These are phyloP conservation scores for Fraxinus xanthoxyloides DNA, from an alignment of 305 asterid species.

Conservation along the genomic window DNA sequence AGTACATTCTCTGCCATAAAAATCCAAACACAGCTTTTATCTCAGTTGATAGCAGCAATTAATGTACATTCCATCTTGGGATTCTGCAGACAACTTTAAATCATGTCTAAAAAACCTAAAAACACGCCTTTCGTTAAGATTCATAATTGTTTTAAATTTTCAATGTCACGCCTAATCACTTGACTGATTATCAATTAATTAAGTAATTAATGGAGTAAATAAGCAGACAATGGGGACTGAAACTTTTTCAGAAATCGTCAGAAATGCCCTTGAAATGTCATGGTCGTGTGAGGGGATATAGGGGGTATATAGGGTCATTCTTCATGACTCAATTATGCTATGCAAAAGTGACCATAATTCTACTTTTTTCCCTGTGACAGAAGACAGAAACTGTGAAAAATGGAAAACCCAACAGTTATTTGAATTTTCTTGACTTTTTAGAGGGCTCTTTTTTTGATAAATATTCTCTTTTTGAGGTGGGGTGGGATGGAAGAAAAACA, in stretches of 20 bases:
- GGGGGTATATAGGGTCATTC: conserved; percentile 45
- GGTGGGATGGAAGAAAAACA: neutral
- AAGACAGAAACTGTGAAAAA: neutral
- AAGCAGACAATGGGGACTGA: conserved; percentile 22
- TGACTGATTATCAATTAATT: conserved; percentile 33
- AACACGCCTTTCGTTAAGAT: conserved; percentile 34
- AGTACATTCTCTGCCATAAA: conserved; percentile 26
- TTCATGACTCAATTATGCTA: conserved; percentile 21
- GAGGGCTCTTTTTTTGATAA: conserved; percentile 16
- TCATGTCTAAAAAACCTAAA: conserved; percentile 34
- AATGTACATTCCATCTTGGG: conserved; percentile 54
- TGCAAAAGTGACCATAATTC: conserved; percentile 47
- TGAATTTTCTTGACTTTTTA: conserved; percentile 41
- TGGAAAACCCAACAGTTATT: conserved; percentile 32
- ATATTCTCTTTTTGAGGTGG: conserved; percentile 1
- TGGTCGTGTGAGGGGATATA: conserved; percentile 30
- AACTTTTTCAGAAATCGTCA: conserved; percentile 51
- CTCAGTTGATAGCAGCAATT: conserved; percentile 36
- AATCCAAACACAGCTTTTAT: conserved; percentile 54
- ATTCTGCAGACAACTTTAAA: conserved; percentile 41
- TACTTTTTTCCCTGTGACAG: conserved; percentile 48
- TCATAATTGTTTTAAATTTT: conserved; percentile 34
- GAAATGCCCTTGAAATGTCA: conserved; percentile 63
- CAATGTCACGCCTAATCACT: conserved; percentile 68
- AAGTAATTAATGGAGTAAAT: conserved; percentile 20